Conservation (phyloP, 2,329 filamentous ascomycete species). For the Colletotrichum sansevieriae region DNA sequence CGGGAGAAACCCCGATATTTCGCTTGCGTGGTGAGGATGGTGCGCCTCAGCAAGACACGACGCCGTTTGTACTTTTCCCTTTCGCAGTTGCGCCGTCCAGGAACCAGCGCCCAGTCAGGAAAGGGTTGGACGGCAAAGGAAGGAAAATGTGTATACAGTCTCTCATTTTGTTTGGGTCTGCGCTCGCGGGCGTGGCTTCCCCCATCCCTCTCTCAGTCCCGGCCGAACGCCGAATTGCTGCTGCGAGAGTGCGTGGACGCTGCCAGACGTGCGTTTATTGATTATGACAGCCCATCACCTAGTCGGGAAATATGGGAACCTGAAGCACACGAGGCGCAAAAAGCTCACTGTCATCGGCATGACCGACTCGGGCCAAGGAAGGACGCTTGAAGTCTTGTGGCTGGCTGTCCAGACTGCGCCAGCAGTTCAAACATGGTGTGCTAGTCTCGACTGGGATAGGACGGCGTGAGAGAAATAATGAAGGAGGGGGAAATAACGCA, state of each 20-base stretch:
- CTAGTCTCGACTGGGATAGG: conserved; percentile 20
- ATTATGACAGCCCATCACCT: not conserved
- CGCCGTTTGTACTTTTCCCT: not conserved
- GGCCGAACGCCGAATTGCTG: too few relatives aligned
- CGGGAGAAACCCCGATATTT: not conserved
- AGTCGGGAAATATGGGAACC: conserved; percentile 8
- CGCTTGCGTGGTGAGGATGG: not conserved
- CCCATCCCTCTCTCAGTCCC: conserved; percentile 8
- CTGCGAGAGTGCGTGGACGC: too few relatives aligned
- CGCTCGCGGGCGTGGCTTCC: not conserved
- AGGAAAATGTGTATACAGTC: not conserved
- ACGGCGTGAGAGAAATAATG: conserved; percentile 18
- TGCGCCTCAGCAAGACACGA: not conserved
- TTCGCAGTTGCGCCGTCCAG: too few relatives aligned
- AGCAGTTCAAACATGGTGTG: conserved; percentile 4
- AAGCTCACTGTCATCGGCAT: not conserved
- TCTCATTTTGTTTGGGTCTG: not conserved
- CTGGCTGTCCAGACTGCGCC: not conserved
- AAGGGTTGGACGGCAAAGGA: not conserved
- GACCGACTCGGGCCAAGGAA: not conserved
- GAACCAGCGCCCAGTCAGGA: not conserved
- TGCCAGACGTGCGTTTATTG: too few relatives aligned
- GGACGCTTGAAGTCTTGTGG: not conserved
- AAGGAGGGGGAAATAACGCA: conserved; percentile 33
- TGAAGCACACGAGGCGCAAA: conserved; percentile 17